Conservation (phyloP, 495 filamentous ascomycete species). For the Penicillium taxi region DNA sequence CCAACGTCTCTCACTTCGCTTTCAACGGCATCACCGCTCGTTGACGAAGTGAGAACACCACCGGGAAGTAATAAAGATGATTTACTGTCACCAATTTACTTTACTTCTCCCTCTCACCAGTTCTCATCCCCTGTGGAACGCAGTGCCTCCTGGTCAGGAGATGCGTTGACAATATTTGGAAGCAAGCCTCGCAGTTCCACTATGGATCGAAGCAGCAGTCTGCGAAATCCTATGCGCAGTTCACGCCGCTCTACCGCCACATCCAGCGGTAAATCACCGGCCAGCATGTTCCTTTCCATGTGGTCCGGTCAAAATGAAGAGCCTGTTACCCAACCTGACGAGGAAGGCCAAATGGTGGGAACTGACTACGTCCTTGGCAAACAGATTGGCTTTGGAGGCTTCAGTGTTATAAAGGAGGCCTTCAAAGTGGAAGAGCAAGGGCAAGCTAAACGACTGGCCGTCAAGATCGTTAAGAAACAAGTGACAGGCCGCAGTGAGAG, state of each 20-base stretch:
- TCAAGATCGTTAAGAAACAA: constrained; percentile 66
- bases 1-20: constrained; percentile 55
- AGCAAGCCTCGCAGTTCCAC: constrained; percentile 36
- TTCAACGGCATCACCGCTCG: constrained; percentile 46
- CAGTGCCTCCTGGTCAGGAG: constrained; percentile 40
- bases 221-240: constrained; percentile 31
- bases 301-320: constrained; percentile 40
- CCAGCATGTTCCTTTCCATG: constrained; percentile 51
- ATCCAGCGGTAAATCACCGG: constrained; percentile 46
- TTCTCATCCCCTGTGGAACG: constrained; percentile 43
- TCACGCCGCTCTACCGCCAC: constrained; percentile 39
- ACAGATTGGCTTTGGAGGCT: constrained; percentile 62
- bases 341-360: constrained; percentile 67
- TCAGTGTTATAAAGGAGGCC: constrained; percentile 65
- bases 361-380: constrained; percentile 65
- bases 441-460: constrained; percentile 48
- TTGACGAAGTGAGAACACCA: constrained; percentile 47
- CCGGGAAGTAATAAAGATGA: constrained; percentile 39
- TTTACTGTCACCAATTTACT: constrained; percentile 46
- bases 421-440: constrained; percentile 53
- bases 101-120: constrained; percentile 35
- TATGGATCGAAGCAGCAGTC: constrained; percentile 33
- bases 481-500: constrained; percentile 46
- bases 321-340: constrained; percentile 47
- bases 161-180: constrained; percentile 27